Percentiles rank a stretch among this genome's conserved stretches.
Conservation (phyloP, 352 stramenopile species). For the Phytopythium kandeliae region DNA sequence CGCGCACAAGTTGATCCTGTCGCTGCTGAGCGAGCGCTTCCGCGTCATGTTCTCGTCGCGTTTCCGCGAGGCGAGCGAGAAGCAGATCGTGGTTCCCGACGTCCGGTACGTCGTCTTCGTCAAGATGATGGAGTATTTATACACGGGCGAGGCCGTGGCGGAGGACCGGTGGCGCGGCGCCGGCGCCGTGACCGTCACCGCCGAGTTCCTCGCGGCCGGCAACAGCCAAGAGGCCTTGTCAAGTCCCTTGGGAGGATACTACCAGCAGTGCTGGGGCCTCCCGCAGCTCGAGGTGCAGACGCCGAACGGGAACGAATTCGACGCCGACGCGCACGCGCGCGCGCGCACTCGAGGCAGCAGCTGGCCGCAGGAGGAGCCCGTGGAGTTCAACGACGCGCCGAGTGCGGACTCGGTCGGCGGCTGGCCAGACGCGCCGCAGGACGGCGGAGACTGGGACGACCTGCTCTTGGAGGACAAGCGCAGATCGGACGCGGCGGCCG, state of each 20-base stretch:
- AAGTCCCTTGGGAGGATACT: slow-evolving; percentile 1
- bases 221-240: background rate
- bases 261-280: slow-evolving; percentile 6
- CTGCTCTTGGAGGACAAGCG: background rate
- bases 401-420: background rate
- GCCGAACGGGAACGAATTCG: slow-evolving; percentile 27
- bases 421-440: slow-evolving; percentile 3
- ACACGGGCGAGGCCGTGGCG: slow-evolving; percentile 67
- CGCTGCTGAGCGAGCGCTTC: slow-evolving; percentile 91
- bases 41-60: slow-evolving; percentile 93
- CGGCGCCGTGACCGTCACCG: background rate
- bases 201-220: background rate
- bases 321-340: slow-evolving; percentile 2
- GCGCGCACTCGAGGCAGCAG: slow-evolving; percentile 2
- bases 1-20: slow-evolving; percentile 93
- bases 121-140: slow-evolving; percentile 93
- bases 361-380: slow-evolving; percentile 5
- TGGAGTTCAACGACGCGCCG: background rate
- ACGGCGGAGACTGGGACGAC: background rate
- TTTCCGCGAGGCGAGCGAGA: slow-evolving; percentile 83
- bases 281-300: slow-evolving; percentile 25
- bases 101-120: slow-evolving; percentile 90
- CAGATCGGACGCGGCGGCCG: background rate
- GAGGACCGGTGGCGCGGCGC: slow-evolving; percentile 6
- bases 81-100: slow-evolving; percentile 88